Percentiles rank a stretch among this genome's conserved stretches.
These are phyloP conservation scores for Leccinum subrobustum DNA, from an alignment of 1,284 basidiomycete genomes.

Conservation along the genomic window DNA sequence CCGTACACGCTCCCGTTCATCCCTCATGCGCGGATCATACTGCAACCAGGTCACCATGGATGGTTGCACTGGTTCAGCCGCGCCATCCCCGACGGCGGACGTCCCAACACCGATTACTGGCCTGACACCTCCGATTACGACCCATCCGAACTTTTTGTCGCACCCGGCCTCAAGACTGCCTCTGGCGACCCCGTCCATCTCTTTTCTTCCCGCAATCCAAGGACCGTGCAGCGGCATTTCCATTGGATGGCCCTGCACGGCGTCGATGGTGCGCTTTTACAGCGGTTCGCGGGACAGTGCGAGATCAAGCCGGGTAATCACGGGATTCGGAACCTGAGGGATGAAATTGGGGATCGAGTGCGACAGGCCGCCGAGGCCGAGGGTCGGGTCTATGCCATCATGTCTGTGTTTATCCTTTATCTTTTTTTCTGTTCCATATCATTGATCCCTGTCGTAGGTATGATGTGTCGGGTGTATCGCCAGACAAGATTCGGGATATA, in stretches of 20 bases:
- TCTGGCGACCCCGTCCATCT: conserved; percentile 59
- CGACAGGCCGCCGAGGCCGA: conserved; percentile 72
- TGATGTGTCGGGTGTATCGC: conserved; percentile 65
- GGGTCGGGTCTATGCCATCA: conserved; percentile 74
- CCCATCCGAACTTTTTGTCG: conserved; percentile 64
- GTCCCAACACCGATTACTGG: conserved; percentile 70
- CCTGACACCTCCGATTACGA: conserved; percentile 71
- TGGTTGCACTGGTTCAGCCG: conserved; percentile 80
- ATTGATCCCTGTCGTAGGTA: conserved; percentile 49
- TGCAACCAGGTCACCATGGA: conserved; percentile 59
- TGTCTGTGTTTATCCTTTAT: conserved; percentile 45
- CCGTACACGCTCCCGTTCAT: not conserved
- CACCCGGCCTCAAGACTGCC: conserved; percentile 58
- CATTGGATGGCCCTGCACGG: conserved; percentile 79
- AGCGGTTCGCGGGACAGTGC: conserved; percentile 67
- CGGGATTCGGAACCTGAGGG: conserved; percentile 58
- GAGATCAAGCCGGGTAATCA: conserved; percentile 54
- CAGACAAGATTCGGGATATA: conserved; percentile 56
- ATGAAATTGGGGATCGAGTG: conserved; percentile 70
- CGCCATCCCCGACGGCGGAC: conserved; percentile 64
- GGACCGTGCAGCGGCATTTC: conserved; percentile 73
- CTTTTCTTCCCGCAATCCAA: conserved; percentile 73
- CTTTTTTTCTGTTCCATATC: not conserved
- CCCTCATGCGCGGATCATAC: not conserved
- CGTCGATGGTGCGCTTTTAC: conserved; percentile 75